Conservation (phyloP, 169 alveolate genomes). For the Amoebophrya sp. region DNA sequence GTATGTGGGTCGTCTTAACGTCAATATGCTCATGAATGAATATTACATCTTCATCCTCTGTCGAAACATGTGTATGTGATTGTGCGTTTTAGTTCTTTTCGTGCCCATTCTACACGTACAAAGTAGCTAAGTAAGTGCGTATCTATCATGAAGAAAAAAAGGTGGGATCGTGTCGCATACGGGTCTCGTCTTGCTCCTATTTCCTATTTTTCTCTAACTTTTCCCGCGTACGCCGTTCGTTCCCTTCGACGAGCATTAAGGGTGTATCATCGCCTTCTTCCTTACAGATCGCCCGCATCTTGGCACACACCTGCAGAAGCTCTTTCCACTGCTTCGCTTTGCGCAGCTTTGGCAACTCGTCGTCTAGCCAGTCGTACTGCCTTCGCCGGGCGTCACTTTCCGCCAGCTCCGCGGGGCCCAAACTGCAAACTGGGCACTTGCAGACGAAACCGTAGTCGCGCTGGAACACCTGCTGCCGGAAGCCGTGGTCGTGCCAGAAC, state of each 20-base stretch:
- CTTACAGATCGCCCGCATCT: neutral
- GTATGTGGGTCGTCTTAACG: neutral
- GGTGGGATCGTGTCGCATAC: neutral
- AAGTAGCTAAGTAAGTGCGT: neutral
- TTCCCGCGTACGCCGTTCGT: neutral
- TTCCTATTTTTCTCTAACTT: neutral
- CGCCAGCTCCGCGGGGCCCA: neutral
- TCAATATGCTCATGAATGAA: neutral
- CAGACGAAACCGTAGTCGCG: neutral
- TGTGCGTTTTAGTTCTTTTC: neutral
- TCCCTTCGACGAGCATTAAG: neutral
- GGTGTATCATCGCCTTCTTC: neutral
- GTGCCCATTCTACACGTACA: neutral
- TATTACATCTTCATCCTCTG: neutral
- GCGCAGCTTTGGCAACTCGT: neutral
- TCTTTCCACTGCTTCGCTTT: neutral
- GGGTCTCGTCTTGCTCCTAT: neutral
- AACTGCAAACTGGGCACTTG: neutral
- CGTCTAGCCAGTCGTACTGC: neutral
- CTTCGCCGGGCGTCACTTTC: neutral
- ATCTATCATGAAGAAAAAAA: neutral
- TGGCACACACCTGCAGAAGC: neutral
- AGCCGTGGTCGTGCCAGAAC: neutral
- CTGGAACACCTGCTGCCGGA: neutral
- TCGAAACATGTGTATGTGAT: neutral